Evolutionary conservation across 495 filamentous ascomycete genomes (phyloP), one percentile per base, ranked within the genome.

Genomic region (Achaetomiella virescens): DNA sequence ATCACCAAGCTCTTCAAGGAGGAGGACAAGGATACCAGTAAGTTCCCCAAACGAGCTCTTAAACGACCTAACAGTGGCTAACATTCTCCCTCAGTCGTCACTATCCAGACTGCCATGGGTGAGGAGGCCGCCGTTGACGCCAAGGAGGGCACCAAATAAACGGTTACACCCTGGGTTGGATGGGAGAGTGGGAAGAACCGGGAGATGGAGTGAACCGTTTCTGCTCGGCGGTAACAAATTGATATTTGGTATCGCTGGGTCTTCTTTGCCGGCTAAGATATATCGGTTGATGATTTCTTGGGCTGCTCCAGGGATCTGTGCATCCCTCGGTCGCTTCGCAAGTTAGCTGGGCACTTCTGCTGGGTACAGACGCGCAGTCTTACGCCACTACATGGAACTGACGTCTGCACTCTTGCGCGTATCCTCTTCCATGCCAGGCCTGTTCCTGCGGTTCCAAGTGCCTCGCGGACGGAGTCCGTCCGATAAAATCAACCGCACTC

Each of bases 51-150:
- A 9, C 2, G 15, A 22, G 9, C 15, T 21, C 1, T 22, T 1
- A 20, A 31, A 40, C 25, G 22, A 46, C 12, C n/a, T 25, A 14
- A 12, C 22, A 33, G 8, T 52, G 52, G 25, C 62, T 72, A 52
- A 73, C 63, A 37, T n/a, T 37, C 3, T 18, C 18, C 31, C 42
- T 8, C 61, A 96, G 91, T 90, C 70, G 82, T 97, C 67, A 88
- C 90, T 63, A 80, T 99, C 73, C 87, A 92, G 69, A 87, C 88
- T 58, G 84, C 93, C 70, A 99, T 99, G 93, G 87, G 87, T 64
- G 91, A 97, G 75, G 90, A 97, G 82, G 80, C 81, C 61, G 88
- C 84, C 62, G 88, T 96, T 68, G 91, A 96, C 70, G 86, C 85
- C 76, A 96, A 98, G 83, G 92, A 97, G 76, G 87, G 87, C 68